phyloP scores from a whole-genome alignment of 305 asterid species.

The Fraxinus xanthoxyloides region DNA sequence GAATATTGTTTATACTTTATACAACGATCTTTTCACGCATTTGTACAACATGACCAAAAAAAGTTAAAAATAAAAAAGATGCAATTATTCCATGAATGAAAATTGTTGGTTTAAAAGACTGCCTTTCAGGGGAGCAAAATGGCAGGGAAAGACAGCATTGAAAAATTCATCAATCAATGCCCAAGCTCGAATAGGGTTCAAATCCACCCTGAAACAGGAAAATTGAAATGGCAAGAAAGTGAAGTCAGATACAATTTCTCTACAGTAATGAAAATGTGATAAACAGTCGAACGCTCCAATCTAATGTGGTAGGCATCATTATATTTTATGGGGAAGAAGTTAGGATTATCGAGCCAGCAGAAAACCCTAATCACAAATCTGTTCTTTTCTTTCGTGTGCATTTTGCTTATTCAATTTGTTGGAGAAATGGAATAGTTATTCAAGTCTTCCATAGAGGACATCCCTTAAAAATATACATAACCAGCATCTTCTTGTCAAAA shows the following conservation, averaged over 20 bases:
- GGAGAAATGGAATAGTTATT: not conserved
- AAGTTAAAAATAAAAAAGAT: not conserved
- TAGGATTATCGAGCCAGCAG: not conserved
- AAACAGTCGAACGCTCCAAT: not conserved
- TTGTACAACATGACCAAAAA: not conserved
- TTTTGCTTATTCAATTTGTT: not conserved
- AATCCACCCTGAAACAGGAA: conserved; percentile 55
- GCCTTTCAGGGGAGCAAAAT: not conserved
- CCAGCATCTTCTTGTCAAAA: not conserved
- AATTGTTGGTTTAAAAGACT: not conserved
- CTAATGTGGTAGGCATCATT: not conserved
- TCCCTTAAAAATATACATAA: not conserved
- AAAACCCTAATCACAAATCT: not conserved
- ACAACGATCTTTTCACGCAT: not conserved
- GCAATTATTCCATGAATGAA: not conserved
- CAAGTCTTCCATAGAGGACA: not conserved
- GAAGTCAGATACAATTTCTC: not conserved
- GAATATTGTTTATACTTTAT: not conserved
- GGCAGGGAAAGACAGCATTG: not conserved
- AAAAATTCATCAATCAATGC: conserved; percentile 55
- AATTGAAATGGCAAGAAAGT: not conserved
- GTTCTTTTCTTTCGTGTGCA: not conserved
- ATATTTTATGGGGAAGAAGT: not conserved
- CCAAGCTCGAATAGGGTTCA: conserved; percentile 84
- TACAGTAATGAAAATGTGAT: not conserved